Percentiles rank a stretch among this genome's conserved stretches.
These are phyloP conservation scores for Pythium grandisporangium DNA, from an alignment of 352 stramenopile species.

Conservation along the genomic window DNA sequence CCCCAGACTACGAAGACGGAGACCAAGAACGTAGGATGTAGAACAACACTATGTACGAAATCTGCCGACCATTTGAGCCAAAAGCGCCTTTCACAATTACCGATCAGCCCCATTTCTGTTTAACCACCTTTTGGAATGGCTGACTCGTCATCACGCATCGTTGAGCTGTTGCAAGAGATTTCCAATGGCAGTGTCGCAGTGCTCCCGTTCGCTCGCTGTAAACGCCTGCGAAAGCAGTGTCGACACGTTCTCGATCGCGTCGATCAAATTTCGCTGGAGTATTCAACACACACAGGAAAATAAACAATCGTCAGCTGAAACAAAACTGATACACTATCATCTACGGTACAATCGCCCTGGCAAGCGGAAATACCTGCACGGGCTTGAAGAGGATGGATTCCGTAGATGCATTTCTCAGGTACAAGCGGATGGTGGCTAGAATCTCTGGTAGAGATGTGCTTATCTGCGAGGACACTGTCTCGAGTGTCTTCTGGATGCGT, in stretches of 20 bases:
- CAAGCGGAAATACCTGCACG: slow-evolving; percentile 50
- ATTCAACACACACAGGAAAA: too few relatives aligned
- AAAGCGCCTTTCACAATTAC: too few relatives aligned
- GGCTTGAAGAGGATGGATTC: slow-evolving; percentile 81
- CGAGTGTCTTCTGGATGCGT: slow-evolving; percentile 35
- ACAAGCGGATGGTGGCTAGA: slow-evolving; percentile 52
- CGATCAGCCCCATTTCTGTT: too few relatives aligned
- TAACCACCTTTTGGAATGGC: too few relatives aligned
- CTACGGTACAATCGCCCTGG: too few relatives aligned
- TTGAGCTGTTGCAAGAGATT: slow-evolving; percentile 36
- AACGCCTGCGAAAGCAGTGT: slow-evolving; percentile 53
- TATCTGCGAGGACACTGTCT: slow-evolving; percentile 28
- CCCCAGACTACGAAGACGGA: slow-evolving; percentile 11
- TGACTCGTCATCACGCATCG: slow-evolving; percentile 17
- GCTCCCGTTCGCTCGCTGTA: slow-evolving; percentile 28
- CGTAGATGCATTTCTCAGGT: slow-evolving; percentile 71
- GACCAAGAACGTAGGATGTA: too few relatives aligned
- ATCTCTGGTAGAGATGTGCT: slow-evolving; percentile 28
- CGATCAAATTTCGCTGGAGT: slow-evolving; percentile 55
- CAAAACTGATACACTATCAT: too few relatives aligned
- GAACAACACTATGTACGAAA: too few relatives aligned
- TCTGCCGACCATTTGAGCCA: too few relatives aligned
- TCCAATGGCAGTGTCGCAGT: slow-evolving; percentile 26
- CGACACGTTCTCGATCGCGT: slow-evolving; percentile 53
- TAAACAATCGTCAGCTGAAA: too few relatives aligned